Evolutionary conservation across 2,329 filamentous ascomycete genomes (phyloP), one percentile per base, ranked within the genome.

Genomic region (Hymenoscyphus scutula): DNA sequence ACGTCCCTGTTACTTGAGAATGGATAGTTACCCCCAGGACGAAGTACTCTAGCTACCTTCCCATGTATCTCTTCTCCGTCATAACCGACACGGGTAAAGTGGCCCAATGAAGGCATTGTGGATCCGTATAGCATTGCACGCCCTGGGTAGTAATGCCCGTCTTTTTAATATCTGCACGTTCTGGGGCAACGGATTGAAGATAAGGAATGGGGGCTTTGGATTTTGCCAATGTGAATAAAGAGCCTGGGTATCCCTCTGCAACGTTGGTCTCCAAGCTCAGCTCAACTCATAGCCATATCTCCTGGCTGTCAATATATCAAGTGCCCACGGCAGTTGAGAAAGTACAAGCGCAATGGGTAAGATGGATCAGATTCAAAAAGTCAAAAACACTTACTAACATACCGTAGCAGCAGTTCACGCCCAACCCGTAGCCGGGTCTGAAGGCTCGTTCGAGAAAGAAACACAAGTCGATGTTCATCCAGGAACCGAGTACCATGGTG

Each of bases 401-500:
- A 5, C 15, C 27, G 19, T 34, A 38, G 32, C 32, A 34, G 32
- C 29, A 19, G 32, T 34, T 56, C 54, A 56, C 15, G 32, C 30
- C 27, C 32, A 32, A 13, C 54, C 41, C 19, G n/a, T 23, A 23
- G 19, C 41, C 15, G 41, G 41, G 19, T 48, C 41, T 27, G 23
- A 64, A 65, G 53, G 59, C 65, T 27, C 62, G 59, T 53, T 53
- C 66, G 60, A 65, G 1, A 68, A 69, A 54, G 63, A 65, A 19
- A 60, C 66, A 11, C 53, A 69, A 15, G 54, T 68, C 13, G 19
- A 48, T 25, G 41, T 48, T 17, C n/a, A 23, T 48, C n/a, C n/a
- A 11, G 6, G 7, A 23, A 8, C n/a, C 19, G 41, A 48, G 41
- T 23, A 48, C 41, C n/a, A 48, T 23, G 41, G 41, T 19, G 41